Conservation (phyloP, 2,329 filamentous ascomycete species). For the Ascosphaera apis region DNA sequence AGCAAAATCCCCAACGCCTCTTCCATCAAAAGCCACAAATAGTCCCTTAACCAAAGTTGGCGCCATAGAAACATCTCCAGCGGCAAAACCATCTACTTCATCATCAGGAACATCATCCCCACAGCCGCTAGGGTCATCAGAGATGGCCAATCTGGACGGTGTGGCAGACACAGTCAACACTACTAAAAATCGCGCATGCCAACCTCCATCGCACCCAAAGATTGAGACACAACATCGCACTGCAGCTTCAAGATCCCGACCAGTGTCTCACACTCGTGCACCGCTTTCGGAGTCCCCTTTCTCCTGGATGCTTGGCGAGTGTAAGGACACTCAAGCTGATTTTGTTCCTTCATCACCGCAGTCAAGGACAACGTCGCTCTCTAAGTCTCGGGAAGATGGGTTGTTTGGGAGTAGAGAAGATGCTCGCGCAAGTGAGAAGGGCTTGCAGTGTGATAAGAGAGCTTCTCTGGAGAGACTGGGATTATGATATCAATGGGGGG, state of each 20-base stretch:
- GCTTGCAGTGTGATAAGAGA: too few relatives aligned
- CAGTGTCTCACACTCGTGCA: conserved; percentile 11
- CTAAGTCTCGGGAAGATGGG: too few relatives aligned
- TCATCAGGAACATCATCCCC: conserved; percentile 1
- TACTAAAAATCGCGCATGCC: background rate
- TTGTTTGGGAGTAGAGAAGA: too few relatives aligned
- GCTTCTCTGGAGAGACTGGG: too few relatives aligned
- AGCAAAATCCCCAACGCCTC: conserved; percentile 6
- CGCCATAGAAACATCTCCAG: background rate
- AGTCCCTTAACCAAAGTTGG: background rate
- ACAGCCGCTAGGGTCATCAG: background rate
- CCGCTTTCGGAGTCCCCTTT: conserved; percentile 24
- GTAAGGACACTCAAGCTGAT: background rate
- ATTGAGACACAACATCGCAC: background rate
- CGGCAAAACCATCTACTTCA: background rate
- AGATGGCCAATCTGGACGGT: background rate
- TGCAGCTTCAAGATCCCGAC: background rate
- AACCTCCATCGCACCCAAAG: background rate
- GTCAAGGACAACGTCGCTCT: too few relatives aligned
- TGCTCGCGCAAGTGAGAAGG: too few relatives aligned
- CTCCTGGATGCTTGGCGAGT: conserved; percentile 28
- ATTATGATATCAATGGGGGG: too few relatives aligned
- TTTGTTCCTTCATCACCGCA: too few relatives aligned
- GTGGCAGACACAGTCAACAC: background rate
- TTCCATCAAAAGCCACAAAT: conserved; percentile 6